Evolutionary conservation across 495 filamentous ascomycete species (phyloP), one percentile per base, ranked within the genome.

Genomic region (Lophium mytilinum): DNA sequence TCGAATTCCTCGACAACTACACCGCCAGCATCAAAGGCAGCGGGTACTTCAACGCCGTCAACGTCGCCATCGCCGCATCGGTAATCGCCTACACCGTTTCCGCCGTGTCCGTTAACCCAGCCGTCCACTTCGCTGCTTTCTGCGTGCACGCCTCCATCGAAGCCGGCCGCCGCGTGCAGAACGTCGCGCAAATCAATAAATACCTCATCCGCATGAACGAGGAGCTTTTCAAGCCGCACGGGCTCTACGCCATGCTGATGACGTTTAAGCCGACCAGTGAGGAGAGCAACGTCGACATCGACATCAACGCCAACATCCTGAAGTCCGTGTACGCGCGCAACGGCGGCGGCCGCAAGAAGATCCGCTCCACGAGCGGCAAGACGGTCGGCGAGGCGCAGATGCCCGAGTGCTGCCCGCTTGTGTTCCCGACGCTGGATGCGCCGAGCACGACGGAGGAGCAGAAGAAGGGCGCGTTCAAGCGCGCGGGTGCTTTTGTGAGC

Each of bases 1-100:
- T 75, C 30, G 58, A 68, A 1, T 78, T 76, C 45, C 58, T 75
- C 9, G 67, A 73, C 21, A 67, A 63, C 40, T 69, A 74, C 40
- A 62, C 72, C 39, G 65, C 66, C 41, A 66, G 68, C 0, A 63
- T 56, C 9, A 54, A 72, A 40, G 45, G 45, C 15, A 24, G 45
- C 21, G 45, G 45, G 1, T 48, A 48, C 11, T 56, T 68, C 46
- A 50, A 53, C n/a, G 66, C 65, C 8, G 57, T 68, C 21, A 56
- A 64, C 36, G 63, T 52, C 52, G 60, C 56, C 36, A 61, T 58
- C 34, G 66, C 53, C 18, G 61, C 66, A 17, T 43, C 34, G n/a
- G n/a, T 55, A 1, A 53, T 62, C 9, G 55, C 66, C 36, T 48
- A 56, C 47, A 55, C 57, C 14, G 56, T 56, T 15, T 55, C 66